phyloP scores from a whole-genome alignment of 2,329 filamentous ascomycete genomes.

The Penicillium sp. region DNA sequence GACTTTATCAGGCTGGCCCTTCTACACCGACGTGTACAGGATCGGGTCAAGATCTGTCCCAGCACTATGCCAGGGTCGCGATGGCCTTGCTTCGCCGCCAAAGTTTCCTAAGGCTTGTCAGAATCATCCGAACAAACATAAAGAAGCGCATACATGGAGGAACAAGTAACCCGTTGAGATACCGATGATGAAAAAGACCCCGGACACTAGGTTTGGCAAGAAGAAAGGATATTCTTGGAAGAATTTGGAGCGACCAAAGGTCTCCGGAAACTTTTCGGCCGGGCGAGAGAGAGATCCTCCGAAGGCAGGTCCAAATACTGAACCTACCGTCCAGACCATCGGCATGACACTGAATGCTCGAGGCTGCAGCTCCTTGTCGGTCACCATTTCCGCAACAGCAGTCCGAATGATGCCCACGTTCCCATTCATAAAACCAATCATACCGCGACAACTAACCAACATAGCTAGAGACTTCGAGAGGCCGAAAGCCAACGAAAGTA shows the following conservation, averaged over 20 bases:
- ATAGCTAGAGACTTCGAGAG: slow-evolving; percentile 78
- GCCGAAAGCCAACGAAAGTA: slow-evolving; percentile 80
- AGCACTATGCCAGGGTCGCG: slow-evolving; percentile 77
- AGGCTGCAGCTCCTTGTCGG: slow-evolving; percentile 83
- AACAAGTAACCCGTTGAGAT: slow-evolving; percentile 77
- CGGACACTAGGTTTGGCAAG: slow-evolving; percentile 80
- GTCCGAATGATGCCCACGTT: slow-evolving; percentile 94
- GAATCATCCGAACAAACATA: slow-evolving; percentile 46
- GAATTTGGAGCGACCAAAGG: slow-evolving; percentile 71
- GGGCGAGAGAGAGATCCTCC: slow-evolving; percentile 87
- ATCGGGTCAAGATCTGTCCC: slow-evolving; percentile 66
- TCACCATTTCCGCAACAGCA: slow-evolving; percentile 91
- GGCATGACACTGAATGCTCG: slow-evolving; percentile 93
- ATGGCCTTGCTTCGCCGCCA: slow-evolving; percentile 70
- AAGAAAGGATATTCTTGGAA: slow-evolving; percentile 80
- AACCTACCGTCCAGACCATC: slow-evolving; percentile 84
- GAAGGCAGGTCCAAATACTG: slow-evolving; percentile 84
- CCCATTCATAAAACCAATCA: slow-evolving; percentile 85
- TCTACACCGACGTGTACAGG: slow-evolving; percentile 36
- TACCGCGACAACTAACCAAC: slow-evolving; percentile 76
- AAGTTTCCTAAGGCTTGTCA: slow-evolving; percentile 68
- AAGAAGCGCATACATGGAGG: slow-evolving; percentile 61
- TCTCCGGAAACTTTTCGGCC: slow-evolving; percentile 70
- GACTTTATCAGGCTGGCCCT: slow-evolving; percentile 16
- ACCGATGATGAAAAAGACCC: slow-evolving; percentile 77